Conservation (phyloP, 352 stramenopile species). For the Globisporangium paroecandrum region DNA sequence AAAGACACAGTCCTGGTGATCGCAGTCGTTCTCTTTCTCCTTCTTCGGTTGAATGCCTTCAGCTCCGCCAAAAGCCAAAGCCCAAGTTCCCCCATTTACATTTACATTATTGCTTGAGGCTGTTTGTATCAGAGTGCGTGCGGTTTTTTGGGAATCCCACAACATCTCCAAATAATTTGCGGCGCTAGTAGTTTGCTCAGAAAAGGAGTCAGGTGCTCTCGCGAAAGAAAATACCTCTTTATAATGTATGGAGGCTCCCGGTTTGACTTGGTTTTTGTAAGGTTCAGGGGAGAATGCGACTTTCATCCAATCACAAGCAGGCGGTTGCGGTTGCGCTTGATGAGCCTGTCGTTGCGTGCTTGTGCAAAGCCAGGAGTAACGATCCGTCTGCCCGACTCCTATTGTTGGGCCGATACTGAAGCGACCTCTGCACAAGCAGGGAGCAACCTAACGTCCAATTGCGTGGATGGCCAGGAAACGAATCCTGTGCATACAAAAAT, state of each 20-base stretch:
- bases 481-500: constrained; percentile 12
- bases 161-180: not conserved
- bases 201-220: not conserved
- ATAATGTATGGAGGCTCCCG: too few relatives aligned
- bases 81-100: too few relatives aligned
- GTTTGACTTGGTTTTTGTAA: not conserved
- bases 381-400: not conserved
- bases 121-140: not conserved
- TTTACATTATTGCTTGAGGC: not conserved
- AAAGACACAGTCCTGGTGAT: not conserved
- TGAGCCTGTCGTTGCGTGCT: constrained; percentile 2
- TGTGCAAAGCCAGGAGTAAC: constrained; percentile 10
- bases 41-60: not conserved
- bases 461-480: constrained; percentile 6
- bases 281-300: not conserved
- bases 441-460: constrained; percentile 7
- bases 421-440: not conserved
- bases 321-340: not conserved
- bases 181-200: not conserved
- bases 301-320: not conserved
- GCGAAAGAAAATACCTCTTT: not conserved
- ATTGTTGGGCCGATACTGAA: not conserved
- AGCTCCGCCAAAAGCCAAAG: too few relatives aligned
- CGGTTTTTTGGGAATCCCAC: not conserved
- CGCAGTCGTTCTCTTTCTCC: not conserved